Evolutionary conservation across 768 basidiomycete species (phyloP), one percentile per base, ranked within the genome.

Genomic region (Collybia sordida): DNA sequence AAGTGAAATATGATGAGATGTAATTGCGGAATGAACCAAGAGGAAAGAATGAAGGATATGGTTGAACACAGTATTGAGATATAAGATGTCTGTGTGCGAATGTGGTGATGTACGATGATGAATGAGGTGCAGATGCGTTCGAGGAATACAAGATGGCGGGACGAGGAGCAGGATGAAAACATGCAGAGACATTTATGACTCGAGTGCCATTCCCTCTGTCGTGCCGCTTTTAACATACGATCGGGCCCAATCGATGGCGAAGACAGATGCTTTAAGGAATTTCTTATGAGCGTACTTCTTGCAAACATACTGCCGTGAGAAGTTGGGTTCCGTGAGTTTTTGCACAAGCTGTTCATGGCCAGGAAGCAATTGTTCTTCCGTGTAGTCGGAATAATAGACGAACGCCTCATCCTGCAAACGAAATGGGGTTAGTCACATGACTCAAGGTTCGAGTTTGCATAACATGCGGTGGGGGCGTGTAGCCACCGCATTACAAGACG

Each of bases 221-320:
- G 63, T 57, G 42, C 64, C 60, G 27, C 69, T 68, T 49, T 61
- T 72, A 59, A 72, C 57, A 63, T 83, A 76, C 35, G 65, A 69
- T 58, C 73, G 80, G 38, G 88, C 86, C 86, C 86, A 89, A 49
- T 87, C 80, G 61, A 88, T 77, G 37, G 89, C 89, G 61, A 84
- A 91, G 34, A 80, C 67, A 17, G 88, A 86, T 24, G 89, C 96
- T 70, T 96, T 93, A 66, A 98, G 83, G 81, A 97, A 98, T 71
- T 93, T 95, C 85, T 95, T 97, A 79, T 90, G 82, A 39, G 93
- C 85, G 69, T 98, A 99, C 75, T 99, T 98, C 77, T 89, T 89
- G 82, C 84, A 95, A 34, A 94, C 87, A 69, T 93, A 93, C 59
- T 87, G 83, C 43, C 82, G 76, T n/a, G 82, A 75, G 68, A 98